Evolutionary conservation across 305 asterid species (phyloP), one percentile per base, ranked within the genome.

Genomic region (Striga hermonthica): DNA sequence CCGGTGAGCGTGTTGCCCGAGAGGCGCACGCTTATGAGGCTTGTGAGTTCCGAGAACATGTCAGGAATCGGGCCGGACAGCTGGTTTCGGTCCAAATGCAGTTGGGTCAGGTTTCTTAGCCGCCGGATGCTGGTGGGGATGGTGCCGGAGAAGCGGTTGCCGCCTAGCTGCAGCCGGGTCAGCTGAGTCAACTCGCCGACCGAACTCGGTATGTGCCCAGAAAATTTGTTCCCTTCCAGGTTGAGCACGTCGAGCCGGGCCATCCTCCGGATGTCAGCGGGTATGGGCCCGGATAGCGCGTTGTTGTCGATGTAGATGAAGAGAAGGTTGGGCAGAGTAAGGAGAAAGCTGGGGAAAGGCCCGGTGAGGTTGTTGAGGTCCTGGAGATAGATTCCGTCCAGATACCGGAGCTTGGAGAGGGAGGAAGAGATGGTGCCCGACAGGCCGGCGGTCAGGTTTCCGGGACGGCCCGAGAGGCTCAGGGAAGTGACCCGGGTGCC

Each of bases 401-500:
- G 63, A 13, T 72, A 66, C 9, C 60, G 64, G 69, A 91, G 84
- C 36, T 86, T 91, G 6, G 96, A 74, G 7, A 91, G 85, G 22
- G 87, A 76, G 0, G 87, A 68, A 1, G 95, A 82, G 74, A 91
- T 80, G 0, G 87, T 84, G 60, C 96, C 95, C 4, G 91, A 49
- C 28, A 91, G 14, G 7, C 49, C n/a, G n/a, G 71, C 10, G 47
- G 82, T 78, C 12, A 60, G 71, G 0, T 78, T 84, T 8, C 57
- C 58, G 59, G 72, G 80, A 47, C 57, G 82, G 9, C 85, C 91
- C 0, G 0, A 7, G 39, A 81, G 74, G 7, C 45, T 1, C 0
- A 86, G 10, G 1, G 78, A 8, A 0, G 86, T 84, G 80, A 91
- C 94, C 58, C 98, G 86, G 62, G 49, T 64, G 3, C 61, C 70